Percentiles rank a stretch among this genome's conserved stretches.
Conservation (phyloP, 495 filamentous ascomycete genomes). For the Penicillium waksmanii region DNA sequence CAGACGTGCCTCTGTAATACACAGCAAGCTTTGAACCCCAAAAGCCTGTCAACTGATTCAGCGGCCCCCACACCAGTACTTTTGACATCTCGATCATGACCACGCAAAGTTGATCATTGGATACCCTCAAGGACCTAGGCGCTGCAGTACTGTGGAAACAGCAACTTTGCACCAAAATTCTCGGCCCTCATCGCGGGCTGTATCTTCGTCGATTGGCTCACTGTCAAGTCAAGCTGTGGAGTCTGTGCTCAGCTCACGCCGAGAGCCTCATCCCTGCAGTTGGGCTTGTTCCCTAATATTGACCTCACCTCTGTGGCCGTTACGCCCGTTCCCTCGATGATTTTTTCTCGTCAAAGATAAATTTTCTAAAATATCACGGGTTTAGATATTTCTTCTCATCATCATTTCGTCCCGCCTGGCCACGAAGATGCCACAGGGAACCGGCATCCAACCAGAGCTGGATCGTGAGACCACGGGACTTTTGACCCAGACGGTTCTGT, state of each 20-base stretch:
- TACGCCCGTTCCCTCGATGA: neutral
- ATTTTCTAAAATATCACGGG: too few relatives aligned
- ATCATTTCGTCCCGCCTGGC: too few relatives aligned
- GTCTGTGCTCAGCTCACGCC: neutral
- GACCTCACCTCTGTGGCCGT: neutral
- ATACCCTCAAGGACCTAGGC: neutral
- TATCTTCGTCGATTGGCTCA: neutral
- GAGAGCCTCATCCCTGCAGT: slow-evolving; percentile 1
- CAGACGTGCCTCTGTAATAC: neutral
- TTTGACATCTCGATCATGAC: slow-evolving; percentile 7
- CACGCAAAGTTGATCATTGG: neutral
- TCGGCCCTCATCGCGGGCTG: neutral
- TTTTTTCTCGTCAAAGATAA: neutral
- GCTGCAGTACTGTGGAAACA: neutral
- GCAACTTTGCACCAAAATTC: neutral
- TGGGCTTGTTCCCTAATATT: neutral
- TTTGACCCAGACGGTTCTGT: slow-evolving; percentile 74
- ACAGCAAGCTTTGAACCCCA: neutral
- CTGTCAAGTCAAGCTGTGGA: neutral
- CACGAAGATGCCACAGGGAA: neutral
- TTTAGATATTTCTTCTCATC: too few relatives aligned
- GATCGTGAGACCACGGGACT: slow-evolving; percentile 53
- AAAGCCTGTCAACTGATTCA: neutral
- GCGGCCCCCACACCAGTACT: slow-evolving; percentile 2
- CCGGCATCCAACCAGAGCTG: neutral